A percentile compares a stretch with the other conserved stretches of the same genome.
Conservation (phyloP, 352 stramenopile species). For the Saprolegnia parasitica region DNA sequence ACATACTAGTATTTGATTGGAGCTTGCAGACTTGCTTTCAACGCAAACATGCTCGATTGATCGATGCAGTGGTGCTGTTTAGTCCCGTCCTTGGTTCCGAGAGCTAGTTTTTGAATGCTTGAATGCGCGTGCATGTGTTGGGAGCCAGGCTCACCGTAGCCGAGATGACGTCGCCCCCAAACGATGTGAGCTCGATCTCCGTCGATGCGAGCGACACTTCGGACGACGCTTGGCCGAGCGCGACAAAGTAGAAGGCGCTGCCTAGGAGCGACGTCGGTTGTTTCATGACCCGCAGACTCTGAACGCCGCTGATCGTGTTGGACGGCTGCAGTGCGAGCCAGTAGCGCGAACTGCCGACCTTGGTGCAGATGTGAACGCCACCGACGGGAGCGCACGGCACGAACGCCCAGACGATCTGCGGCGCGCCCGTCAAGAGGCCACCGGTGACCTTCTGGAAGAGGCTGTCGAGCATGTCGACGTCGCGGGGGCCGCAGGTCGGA, state of each 20-base stretch:
- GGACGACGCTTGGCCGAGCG: constrained; percentile 26
- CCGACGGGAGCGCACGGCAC: constrained; percentile 48
- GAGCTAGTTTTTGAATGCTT: not conserved
- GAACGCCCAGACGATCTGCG: constrained; percentile 55
- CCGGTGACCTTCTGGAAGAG: constrained; percentile 42
- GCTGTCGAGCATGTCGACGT: constrained; percentile 35
- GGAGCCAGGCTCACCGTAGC: constrained; percentile 31
- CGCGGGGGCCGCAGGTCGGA: constrained; percentile 36
- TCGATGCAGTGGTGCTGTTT: too few species aligned
- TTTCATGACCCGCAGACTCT: constrained; percentile 44
- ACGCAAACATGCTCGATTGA: too few species aligned
- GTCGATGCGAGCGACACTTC: constrained; percentile 30
- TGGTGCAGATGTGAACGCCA: constrained; percentile 58
- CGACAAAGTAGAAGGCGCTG: constrained; percentile 38
- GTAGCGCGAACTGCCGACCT: constrained; percentile 56
- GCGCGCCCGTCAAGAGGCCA: constrained; percentile 29
- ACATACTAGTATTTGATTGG: constrained; percentile 33
- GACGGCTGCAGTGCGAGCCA: constrained; percentile 58
- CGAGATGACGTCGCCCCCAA: constrained; percentile 32
- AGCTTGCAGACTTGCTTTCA: too few species aligned
- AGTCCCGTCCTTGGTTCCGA: too few species aligned
- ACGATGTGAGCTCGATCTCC: constrained; percentile 35
- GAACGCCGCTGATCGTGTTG: constrained; percentile 50
- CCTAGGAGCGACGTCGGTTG: constrained; percentile 35
- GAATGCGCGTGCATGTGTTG: constrained; percentile 35